Conservation (phyloP, 2,329 filamentous ascomycete species). For the Chrysoporthe cubensis region DNA sequence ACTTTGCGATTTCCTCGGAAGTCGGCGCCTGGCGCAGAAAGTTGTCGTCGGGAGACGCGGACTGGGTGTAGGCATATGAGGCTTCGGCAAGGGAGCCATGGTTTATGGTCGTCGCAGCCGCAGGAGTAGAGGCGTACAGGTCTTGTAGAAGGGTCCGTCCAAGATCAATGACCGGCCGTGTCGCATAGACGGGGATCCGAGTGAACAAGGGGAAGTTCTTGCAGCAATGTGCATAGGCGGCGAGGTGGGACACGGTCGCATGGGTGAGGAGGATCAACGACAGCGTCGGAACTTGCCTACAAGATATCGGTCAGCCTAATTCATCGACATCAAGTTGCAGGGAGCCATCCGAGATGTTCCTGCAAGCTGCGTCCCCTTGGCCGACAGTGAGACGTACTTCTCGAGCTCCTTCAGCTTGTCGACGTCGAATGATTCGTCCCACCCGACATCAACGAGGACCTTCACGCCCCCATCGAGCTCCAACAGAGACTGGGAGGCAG, state of each 20-base stretch:
- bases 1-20: conserved; percentile 85
- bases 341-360: too few species aligned
- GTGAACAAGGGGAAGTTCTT: conserved; percentile 92
- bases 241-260: conserved; percentile 87
- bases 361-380: background rate
- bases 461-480: conserved; percentile 98
- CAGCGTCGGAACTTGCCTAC: conserved; percentile 84
- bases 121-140: conserved; percentile 84
- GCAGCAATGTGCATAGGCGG: conserved; percentile 94
- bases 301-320: conserved; percentile 23
- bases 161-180: conserved; percentile 88
- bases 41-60: conserved; percentile 53
- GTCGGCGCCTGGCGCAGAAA: conserved; percentile 73
- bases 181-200: conserved; percentile 92
- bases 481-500: conserved; percentile 90
- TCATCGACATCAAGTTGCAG: background rate
- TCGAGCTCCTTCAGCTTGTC: conserved; percentile 85
- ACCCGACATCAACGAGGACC: conserved; percentile 90
- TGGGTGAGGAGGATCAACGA: conserved; percentile 95
- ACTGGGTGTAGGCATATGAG: conserved; percentile 58
- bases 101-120: conserved; percentile 84
- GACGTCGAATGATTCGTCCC: conserved; percentile 89
- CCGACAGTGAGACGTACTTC: conserved; percentile 61
- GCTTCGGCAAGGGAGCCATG: conserved; percentile 71
- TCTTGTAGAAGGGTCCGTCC: conserved; percentile 91